Conservation (phyloP, 441 rosid species). For the Metrosideros polymorpha region DNA sequence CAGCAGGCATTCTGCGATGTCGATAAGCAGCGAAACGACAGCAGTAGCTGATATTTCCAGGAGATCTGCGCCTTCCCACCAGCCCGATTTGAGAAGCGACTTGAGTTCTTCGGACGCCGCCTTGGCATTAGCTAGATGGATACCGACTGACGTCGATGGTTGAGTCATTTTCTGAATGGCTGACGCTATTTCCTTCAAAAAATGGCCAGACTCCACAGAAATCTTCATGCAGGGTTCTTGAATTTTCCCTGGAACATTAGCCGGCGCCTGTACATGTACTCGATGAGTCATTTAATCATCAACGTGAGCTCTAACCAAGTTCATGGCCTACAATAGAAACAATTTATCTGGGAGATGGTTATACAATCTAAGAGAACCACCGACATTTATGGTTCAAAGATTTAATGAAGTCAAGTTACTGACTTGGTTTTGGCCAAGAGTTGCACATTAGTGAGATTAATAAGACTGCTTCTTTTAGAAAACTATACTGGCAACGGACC, state of each 20-base stretch:
- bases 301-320: not conserved
- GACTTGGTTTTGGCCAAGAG: not conserved
- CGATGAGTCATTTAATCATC: not conserved
- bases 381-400: not conserved
- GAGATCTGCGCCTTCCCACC: not conserved
- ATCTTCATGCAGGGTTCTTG: slow-evolving; percentile 1
- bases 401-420: not conserved
- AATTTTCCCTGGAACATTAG: not conserved
- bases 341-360: not conserved
- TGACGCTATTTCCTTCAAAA: slow-evolving; percentile 10
- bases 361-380: not conserved
- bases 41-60: slow-evolving; percentile 2
- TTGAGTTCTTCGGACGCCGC: not conserved
- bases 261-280: not conserved
- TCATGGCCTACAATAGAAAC: not conserved
- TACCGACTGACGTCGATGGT: not conserved
- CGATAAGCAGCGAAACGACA: slow-evolving; percentile 2
- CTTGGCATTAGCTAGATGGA: not conserved
- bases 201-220: slow-evolving; percentile 1
- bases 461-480: not conserved
- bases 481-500: not conserved
- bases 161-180: slow-evolving; percentile 1
- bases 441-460: not conserved
- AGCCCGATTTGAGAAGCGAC: not conserved
- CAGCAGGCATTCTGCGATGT: slow-evolving; percentile 5